A percentile compares a stretch with the other conserved stretches of the same genome.
Conservation (phyloP, 1,139 yeast genomes). For the Suhomyces chickasaworum region DNA sequence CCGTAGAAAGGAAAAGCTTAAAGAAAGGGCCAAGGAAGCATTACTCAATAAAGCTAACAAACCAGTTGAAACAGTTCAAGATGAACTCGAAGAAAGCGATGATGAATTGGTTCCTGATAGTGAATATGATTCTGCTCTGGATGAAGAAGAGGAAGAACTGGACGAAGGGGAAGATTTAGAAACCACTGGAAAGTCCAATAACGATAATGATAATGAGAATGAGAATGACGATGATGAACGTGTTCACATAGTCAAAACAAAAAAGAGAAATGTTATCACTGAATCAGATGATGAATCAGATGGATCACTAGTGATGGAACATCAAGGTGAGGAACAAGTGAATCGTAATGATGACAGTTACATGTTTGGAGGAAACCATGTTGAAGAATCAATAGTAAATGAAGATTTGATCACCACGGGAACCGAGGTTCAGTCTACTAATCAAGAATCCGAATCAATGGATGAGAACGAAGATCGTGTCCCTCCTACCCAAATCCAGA, state of each 20-base stretch:
- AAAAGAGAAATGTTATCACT: slow-evolving; percentile 13
- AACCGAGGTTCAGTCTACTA: slow-evolving; percentile 13
- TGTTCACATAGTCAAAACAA: slow-evolving; percentile 11
- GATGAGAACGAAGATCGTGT: slow-evolving; percentile 7
- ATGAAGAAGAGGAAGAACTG: slow-evolving; percentile 24
- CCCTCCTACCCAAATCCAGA: slow-evolving; percentile 2
- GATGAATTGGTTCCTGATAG: slow-evolving; percentile 18
- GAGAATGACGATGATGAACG: slow-evolving; percentile 12
- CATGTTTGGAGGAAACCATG: slow-evolving; percentile 36
- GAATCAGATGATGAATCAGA: slow-evolving; percentile 23
- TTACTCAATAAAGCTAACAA: slow-evolving; percentile 25
- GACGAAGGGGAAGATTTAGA: slow-evolving; percentile 23
- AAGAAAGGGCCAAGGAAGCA: slow-evolving; percentile 41
- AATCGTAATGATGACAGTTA: slow-evolving; percentile 34
- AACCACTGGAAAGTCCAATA: slow-evolving; percentile 1
- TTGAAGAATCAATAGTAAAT: slow-evolving; percentile 17
- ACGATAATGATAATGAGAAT: slow-evolving; percentile 15
- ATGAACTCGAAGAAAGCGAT: slow-evolving; percentile 9
- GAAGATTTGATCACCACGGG: slow-evolving; percentile 23
- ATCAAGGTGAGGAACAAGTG: background rate
- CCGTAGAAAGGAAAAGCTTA: slow-evolving; percentile 51
- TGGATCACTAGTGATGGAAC: slow-evolving; percentile 6
- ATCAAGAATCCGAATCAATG: background rate
- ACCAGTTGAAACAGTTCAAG: slow-evolving; percentile 16
- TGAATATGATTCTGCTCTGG: slow-evolving; percentile 29